Base-by-base conservation (phyloP, 257 asterid species). In the Solanum medicagineum region DNA sequence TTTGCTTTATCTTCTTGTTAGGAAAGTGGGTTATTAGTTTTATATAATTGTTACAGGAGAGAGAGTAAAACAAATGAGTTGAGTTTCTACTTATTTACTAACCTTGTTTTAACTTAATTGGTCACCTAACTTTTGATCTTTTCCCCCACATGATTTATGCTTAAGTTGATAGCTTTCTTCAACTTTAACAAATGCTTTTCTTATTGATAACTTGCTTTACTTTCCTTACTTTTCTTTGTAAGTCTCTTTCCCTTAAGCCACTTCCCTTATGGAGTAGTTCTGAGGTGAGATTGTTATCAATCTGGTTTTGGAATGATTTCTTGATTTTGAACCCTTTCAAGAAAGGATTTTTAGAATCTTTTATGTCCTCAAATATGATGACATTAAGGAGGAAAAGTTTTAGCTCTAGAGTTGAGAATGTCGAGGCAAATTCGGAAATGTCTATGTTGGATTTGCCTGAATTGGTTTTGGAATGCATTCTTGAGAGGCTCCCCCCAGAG, bases 401-500 rank as follows among this genome's bases (percentile, higher is more conserved):
- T 13, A 73, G 63, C 49, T 77, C 87, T 65, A 90, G 88, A 85
- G 88, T 47, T 8, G 89, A 87, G 65, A 88, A 49, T 29, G 59
- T 77, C 22, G 93, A 91, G 70, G 36, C 22, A 75, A 51, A 53
- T 8, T 69, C 89, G 16, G 91, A 81, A 14, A 86, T 89, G 87
- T 89, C 91, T 45, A 57, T 95, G 11, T 59, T 95, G 57, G 98
- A 94, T 83, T 91, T 95, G 89, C 99, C 99, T 32, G 99, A 95
- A 88, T 91, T 95, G 10, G 98, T 89, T 1, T 32, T 94, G 77
- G 99, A 95, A 59, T 87, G 92, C 91, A 94, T 95, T 86, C 97
- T 95, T 59, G 97, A 95, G 86, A 94, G 89, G 90, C 92, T 95
- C 4, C 94, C 95, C 3, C 94, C 98, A 9, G 93, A 93, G 77